phyloP scores from a whole-genome alignment of 305 asterid species.

The Fraxinus angustifolia region DNA sequence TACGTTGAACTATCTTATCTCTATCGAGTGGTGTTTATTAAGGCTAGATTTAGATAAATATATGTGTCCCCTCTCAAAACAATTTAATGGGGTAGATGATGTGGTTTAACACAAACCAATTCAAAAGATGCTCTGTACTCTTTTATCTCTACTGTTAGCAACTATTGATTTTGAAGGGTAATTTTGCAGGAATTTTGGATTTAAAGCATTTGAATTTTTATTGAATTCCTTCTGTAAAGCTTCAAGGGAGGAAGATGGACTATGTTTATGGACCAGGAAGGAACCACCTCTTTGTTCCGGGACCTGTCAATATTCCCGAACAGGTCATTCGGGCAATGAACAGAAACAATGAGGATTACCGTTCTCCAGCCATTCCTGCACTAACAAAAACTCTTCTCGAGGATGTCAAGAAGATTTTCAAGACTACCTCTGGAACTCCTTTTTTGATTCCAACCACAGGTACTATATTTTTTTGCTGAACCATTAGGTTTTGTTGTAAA shows the following conservation, averaged over 20 bases:
- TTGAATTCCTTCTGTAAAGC: background rate
- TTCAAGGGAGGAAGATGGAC: slow-evolving; percentile 59
- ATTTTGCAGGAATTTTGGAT: slow-evolving; percentile 18
- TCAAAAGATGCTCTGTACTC: background rate
- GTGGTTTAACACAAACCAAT: background rate
- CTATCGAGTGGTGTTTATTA: background rate
- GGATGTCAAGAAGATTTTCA: slow-evolving; percentile 89
- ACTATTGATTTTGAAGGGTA: background rate
- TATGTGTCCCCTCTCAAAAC: background rate
- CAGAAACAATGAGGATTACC: slow-evolving; percentile 94
- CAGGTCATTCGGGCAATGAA: slow-evolving; percentile 94
- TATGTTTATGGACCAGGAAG: slow-evolving; percentile 87
- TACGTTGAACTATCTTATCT: background rate
- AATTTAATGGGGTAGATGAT: background rate
- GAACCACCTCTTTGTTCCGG: slow-evolving; percentile 98
- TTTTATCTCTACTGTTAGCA: background rate
- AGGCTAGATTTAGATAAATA: background rate
- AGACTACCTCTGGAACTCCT: slow-evolving; percentile 91
- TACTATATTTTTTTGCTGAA: slow-evolving; percentile 13
- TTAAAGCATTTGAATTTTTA: background rate
- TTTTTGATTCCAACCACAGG: slow-evolving; percentile 96
- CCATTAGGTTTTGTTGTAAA: background rate
- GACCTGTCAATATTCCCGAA: slow-evolving; percentile 97
- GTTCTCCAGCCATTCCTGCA: slow-evolving; percentile 91
- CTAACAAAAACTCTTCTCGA: slow-evolving; percentile 72